phyloP scores from a whole-genome alignment of 441 rosid species.

The Pelargonium fulgidum region DNA sequence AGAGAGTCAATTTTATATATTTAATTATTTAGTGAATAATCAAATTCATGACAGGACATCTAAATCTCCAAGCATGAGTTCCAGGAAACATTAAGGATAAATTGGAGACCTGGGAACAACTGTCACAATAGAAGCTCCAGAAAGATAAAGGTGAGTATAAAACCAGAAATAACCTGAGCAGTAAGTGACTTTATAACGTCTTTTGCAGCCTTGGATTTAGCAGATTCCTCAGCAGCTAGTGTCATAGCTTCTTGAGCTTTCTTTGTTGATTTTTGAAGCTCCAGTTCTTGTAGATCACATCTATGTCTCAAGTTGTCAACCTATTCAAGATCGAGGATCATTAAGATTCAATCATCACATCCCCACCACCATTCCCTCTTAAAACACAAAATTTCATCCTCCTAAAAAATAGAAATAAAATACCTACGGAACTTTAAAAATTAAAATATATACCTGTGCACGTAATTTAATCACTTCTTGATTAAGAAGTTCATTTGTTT shows the following conservation, averaged over 20 bases:
- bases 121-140: slow-evolving; percentile 9
- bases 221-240: slow-evolving; percentile 79
- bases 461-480: slow-evolving; percentile 85
- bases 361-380: neutral
- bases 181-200: slow-evolving; percentile 90
- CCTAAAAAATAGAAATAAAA: neutral
- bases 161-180: slow-evolving; percentile 59
- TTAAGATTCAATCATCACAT: neutral
- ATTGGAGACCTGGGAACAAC: neutral
- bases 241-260: slow-evolving; percentile 76
- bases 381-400: neutral
- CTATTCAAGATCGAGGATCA: slow-evolving; percentile 38
- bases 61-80: neutral
- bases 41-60: neutral
- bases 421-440: neutral
- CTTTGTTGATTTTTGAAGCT: slow-evolving; percentile 75
- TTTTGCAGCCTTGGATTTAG: slow-evolving; percentile 86
- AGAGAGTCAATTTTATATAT: neutral
- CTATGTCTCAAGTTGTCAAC: slow-evolving; percentile 74
- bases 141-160: neutral
- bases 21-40: neutral
- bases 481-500: slow-evolving; percentile 85
- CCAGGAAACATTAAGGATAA: neutral
- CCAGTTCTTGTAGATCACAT: slow-evolving; percentile 77
- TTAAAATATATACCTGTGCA: slow-evolving; percentile 52